Percentiles rank a stretch among this genome's conserved stretches.
Evolutionary conservation across 441 rosid species (phyloP).

Genomic region (Populus hybrid): DNA sequence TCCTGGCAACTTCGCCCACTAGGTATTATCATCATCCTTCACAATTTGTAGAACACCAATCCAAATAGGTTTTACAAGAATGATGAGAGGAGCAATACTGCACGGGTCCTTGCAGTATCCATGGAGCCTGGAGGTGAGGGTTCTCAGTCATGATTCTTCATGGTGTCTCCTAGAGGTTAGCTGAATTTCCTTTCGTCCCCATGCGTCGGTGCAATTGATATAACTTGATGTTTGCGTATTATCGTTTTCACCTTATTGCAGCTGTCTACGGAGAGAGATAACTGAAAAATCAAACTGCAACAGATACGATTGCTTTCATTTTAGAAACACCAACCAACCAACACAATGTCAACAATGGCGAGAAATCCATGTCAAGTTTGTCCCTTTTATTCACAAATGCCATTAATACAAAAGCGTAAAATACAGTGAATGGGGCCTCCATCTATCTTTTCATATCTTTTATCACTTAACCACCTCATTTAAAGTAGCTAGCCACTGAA

Average conservation of each 20-base stretch:
- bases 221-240: no score
- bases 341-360: neutral
- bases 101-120: no score
- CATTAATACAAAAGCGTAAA: slow-evolving; percentile 2
- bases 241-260: neutral
- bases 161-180: no score
- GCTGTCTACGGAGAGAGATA: neutral
- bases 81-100: no score
- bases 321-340: slow-evolving; percentile 3
- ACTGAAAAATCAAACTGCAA: neutral
- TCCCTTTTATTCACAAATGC: slow-evolving; percentile 17
- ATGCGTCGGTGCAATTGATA: no score
- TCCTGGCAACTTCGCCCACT: no score
- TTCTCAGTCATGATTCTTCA: no score
- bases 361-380: slow-evolving; percentile 21
- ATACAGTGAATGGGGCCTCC: slow-evolving; percentile 1
- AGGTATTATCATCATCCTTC: no score
- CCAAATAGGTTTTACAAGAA: no score
- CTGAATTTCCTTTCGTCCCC: no score
- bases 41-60: no score
- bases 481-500: neutral
- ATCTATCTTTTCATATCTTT: neutral
- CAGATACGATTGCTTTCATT: neutral
- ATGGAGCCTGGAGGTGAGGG: no score
- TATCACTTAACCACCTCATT: neutral